Evolutionary conservation across 2,329 filamentous ascomycete genomes (phyloP).

Genomic region (Sporothrix globosa): DNA sequence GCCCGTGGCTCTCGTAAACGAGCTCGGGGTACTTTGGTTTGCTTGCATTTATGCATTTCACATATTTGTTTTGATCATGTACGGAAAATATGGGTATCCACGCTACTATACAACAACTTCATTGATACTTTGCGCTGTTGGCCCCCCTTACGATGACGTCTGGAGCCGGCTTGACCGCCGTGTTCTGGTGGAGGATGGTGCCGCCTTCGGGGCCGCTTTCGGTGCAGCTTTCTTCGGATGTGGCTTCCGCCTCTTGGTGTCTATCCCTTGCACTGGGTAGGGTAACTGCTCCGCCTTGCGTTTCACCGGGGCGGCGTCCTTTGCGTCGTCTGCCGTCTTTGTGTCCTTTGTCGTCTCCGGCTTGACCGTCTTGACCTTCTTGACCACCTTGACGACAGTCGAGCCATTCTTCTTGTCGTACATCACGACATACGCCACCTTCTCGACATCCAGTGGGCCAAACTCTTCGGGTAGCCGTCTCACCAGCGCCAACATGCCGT

Average conservation of each 20-base stretch:
- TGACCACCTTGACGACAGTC: not conserved
- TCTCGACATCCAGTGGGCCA: conserved; percentile 63
- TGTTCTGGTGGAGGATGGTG: not conserved
- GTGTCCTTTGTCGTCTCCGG: not conserved
- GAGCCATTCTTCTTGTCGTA: conserved; percentile 21
- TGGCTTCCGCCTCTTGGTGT: conserved; percentile 27
- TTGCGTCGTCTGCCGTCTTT: not conserved
- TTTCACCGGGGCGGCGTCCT: not conserved
- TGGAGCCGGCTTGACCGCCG: conserved; percentile 33
- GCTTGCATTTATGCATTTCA: not conserved
- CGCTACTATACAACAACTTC: conserved; percentile 25
- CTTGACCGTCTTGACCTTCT: not conserved
- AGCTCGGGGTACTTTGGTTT: not conserved
- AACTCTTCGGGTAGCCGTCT: conserved; percentile 48
- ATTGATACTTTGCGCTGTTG: not conserved
- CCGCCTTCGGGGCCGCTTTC: not conserved
- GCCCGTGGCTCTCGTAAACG: not conserved
- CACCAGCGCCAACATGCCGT: conserved; percentile 49
- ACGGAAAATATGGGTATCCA: conserved; percentile 23
- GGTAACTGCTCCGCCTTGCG: not conserved
- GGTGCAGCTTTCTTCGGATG: not conserved
- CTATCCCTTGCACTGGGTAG: not conserved
- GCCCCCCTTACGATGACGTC: not conserved
- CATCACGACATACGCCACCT: conserved; percentile 70
- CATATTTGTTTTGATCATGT: conserved; percentile 11